These are phyloP conservation scores for Pseudogymnoascus sp. DNA, from an alignment of 2,329 filamentous ascomycete genomes.

Conservation along the genomic window DNA sequence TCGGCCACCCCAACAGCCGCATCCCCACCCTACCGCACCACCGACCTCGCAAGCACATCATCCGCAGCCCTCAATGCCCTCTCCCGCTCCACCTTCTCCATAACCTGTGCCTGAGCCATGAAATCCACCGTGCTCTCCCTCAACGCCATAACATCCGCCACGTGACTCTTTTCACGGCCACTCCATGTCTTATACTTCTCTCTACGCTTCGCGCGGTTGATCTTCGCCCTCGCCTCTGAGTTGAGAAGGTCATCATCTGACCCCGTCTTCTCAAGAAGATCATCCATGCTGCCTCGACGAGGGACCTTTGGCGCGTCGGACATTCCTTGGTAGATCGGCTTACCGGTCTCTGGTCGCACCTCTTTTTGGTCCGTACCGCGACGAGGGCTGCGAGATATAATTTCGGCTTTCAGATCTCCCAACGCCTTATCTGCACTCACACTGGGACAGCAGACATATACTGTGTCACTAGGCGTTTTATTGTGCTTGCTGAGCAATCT, in stretches of 20 bases:
- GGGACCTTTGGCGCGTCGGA: neutral
- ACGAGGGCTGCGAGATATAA: conserved; percentile 13
- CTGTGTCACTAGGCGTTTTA: neutral
- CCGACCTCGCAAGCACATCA: neutral
- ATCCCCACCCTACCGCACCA: neutral
- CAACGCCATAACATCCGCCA: conserved; percentile 9
- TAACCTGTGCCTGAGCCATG: conserved; percentile 14
- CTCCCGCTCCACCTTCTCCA: conserved; percentile 17
- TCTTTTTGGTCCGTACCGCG: neutral
- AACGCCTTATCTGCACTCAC: conserved; percentile 18
- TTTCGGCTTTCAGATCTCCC: conserved; percentile 24
- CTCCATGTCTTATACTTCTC: conserved; percentile 23
- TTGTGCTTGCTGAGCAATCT: conserved; percentile 6
- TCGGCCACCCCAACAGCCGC: neutral
- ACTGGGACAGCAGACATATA: conserved; percentile 20
- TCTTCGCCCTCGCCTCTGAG: neutral
- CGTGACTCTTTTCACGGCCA: conserved; percentile 19
- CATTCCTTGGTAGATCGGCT: neutral
- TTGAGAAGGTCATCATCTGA: neutral
- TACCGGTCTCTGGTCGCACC: neutral
- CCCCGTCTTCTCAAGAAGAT: neutral
- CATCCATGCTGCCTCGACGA: neutral
- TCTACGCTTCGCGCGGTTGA: neutral
- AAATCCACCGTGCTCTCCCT: conserved; percentile 21
- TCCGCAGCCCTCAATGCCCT: conserved; percentile 15